These are phyloP conservation scores for Ceriops tagal DNA, from an alignment of 345 rosid genomes.

Conservation along the genomic window DNA sequence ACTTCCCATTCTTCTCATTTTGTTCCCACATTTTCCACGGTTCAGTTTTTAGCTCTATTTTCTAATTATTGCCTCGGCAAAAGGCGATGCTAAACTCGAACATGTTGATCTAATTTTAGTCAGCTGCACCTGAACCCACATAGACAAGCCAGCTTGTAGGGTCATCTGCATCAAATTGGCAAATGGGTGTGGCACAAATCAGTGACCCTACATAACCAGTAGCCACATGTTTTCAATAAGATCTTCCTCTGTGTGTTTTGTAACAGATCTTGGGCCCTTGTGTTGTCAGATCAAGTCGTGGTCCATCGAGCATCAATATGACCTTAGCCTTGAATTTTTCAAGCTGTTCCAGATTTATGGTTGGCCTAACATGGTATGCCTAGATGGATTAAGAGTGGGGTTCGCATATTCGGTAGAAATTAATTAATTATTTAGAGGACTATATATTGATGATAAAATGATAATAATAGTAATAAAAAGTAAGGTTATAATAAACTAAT, in stretches of 20 bases:
- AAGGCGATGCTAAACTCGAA: neutral
- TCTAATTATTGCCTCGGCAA: neutral
- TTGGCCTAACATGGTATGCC: too few species aligned
- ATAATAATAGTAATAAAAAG: too few species aligned
- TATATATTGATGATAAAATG: too few species aligned
- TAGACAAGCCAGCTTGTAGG: neutral
- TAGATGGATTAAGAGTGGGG: too few species aligned
- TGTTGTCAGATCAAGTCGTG: too few species aligned
- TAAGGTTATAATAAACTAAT: too few species aligned
- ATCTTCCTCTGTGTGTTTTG: neutral
- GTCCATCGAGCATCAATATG: too few species aligned
- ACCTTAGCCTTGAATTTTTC: too few species aligned
- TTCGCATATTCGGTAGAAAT: too few species aligned
- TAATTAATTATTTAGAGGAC: too few species aligned
- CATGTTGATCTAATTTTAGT: neutral
- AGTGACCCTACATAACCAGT: neutral
- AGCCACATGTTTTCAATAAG: neutral
- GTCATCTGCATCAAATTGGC: neutral
- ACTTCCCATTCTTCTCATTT: neutral
- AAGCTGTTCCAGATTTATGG: too few species aligned
- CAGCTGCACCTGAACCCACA: neutral
- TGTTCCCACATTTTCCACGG: neutral
- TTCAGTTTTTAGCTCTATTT: neutral
- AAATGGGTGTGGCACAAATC: slow-evolving; percentile 10
- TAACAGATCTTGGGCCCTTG: neutral